phyloP scores from a whole-genome alignment of 208 protist genomes.

The Wallacemonas sp. region DNA sequence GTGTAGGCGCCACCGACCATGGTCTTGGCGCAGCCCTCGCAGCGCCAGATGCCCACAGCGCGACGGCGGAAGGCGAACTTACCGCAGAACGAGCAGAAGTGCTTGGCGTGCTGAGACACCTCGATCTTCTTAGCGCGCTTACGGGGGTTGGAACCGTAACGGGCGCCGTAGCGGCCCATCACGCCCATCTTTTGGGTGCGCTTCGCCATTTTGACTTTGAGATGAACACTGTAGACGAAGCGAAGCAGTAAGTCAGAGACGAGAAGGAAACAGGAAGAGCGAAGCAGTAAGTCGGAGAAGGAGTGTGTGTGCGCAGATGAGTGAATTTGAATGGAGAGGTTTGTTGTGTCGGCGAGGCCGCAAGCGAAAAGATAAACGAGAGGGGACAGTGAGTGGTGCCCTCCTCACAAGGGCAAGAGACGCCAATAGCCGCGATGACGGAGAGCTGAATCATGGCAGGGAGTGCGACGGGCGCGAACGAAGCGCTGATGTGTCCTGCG shows the following conservation, averaged over 20 bases:
- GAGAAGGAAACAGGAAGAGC: conserved; percentile 23
- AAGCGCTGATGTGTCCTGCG: no score
- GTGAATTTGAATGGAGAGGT: no score
- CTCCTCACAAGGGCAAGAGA: no score
- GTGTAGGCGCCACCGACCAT: conserved; percentile 98
- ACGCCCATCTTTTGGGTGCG: conserved; percentile 99
- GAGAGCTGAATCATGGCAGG: no score
- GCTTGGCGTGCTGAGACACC: conserved; percentile 97
- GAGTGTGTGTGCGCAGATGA: no score
- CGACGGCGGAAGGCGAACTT: conserved; percentile 97
- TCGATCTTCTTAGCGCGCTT: conserved; percentile 99
- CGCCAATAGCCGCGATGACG: no score
- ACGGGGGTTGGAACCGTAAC: conserved; percentile 99
- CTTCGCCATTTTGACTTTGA: conserved; percentile 90
- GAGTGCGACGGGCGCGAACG: no score
- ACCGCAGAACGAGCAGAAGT: conserved; percentile 99
- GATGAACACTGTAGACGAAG: conserved; percentile 11
- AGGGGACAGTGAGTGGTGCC: no score
- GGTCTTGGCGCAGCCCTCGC: conserved; percentile 96
- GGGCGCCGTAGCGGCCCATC: conserved; percentile 99
- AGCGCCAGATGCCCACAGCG: conserved; percentile 99
- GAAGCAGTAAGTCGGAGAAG: no score
- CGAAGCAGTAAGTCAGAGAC: no score
- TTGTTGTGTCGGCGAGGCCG: no score
- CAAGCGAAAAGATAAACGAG: no score